Evolutionary conservation across 73 alveolate genomes (phyloP).

Genomic region (Paramecium sonneborni): DNA sequence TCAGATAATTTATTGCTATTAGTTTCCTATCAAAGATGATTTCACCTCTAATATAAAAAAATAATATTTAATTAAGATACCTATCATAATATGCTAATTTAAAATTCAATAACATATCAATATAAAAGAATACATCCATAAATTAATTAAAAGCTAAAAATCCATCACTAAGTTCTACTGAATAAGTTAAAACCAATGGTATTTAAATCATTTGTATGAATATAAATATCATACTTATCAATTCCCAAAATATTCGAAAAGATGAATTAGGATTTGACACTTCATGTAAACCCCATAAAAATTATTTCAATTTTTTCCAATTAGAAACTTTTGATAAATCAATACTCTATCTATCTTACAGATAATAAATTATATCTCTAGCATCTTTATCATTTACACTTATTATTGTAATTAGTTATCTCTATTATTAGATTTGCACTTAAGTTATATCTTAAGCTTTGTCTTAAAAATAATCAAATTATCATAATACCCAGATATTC

Average conservation of each 20-base stretch:
- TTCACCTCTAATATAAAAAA: constrained; percentile 67
- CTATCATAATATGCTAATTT: not conserved
- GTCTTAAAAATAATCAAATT: not conserved
- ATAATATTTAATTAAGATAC: not conserved
- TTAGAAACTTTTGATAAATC: not conserved
- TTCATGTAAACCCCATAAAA: not conserved
- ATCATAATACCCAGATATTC: not conserved
- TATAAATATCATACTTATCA: constrained; percentile 40
- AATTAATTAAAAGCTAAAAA: not conserved
- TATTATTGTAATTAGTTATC: not conserved
- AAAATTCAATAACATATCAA: constrained; percentile 64
- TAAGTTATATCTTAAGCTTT: not conserved
- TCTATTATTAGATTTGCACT: not conserved
- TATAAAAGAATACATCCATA: constrained; percentile 67
- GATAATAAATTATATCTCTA: not conserved
- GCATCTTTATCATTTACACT: not conserved
- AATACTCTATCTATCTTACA: not conserved
- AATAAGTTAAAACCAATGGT: not conserved
- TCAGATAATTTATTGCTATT: constrained; percentile 68
- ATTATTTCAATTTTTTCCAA: not conserved
- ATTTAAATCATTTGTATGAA: constrained; percentile 52
- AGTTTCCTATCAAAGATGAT: constrained; percentile 59
- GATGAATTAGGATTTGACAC: constrained; percentile 68
- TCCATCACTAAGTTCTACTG: not conserved
- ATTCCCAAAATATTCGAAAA: constrained; percentile 75